Conservation (phyloP, 768 basidiomycete species). For the Boletus vinaceobasis region DNA sequence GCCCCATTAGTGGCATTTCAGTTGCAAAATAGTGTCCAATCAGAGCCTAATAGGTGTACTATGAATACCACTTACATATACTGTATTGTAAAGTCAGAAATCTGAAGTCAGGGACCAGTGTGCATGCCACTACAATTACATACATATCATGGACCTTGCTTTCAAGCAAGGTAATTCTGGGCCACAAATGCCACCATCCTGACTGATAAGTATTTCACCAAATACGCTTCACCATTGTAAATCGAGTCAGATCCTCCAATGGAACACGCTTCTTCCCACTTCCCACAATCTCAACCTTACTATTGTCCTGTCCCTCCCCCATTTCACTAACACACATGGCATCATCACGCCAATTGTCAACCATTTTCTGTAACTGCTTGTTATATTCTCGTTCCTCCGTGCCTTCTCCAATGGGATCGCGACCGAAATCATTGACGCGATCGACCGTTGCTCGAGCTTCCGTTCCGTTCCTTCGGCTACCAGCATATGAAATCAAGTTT, state of each 20-base stretch:
- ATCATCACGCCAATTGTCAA: constrained; percentile 70
- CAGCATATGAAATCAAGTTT: constrained; percentile 81
- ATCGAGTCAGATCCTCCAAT: constrained; percentile 87
- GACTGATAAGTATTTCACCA: constrained; percentile 39
- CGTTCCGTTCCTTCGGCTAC: constrained; percentile 69
- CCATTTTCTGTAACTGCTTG: constrained; percentile 67
- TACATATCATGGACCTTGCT: too few species aligned
- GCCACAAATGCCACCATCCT: too few species aligned
- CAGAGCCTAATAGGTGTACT: too few species aligned
- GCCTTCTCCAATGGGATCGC: constrained; percentile 90
- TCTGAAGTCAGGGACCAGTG: too few species aligned
- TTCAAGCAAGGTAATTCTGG: too few species aligned
- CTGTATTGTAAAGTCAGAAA: too few species aligned
- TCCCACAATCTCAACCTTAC: constrained; percentile 20
- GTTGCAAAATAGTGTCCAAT: too few species aligned
- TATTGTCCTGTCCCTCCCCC: constrained; percentile 46
- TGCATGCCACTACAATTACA: too few species aligned
- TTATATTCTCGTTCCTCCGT: constrained; percentile 87
- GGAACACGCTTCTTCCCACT: constrained; percentile 51
- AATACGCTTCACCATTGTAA: constrained; percentile 95
- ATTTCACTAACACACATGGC: constrained; percentile 66
- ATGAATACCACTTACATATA: too few species aligned
- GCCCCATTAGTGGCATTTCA: too few species aligned
- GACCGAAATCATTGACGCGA: constrained; percentile 78
- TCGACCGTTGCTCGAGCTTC: constrained; percentile 74